Evolutionary conservation across 352 stramenopile genomes (phyloP).

Genomic region (Phytophthora europaea): DNA sequence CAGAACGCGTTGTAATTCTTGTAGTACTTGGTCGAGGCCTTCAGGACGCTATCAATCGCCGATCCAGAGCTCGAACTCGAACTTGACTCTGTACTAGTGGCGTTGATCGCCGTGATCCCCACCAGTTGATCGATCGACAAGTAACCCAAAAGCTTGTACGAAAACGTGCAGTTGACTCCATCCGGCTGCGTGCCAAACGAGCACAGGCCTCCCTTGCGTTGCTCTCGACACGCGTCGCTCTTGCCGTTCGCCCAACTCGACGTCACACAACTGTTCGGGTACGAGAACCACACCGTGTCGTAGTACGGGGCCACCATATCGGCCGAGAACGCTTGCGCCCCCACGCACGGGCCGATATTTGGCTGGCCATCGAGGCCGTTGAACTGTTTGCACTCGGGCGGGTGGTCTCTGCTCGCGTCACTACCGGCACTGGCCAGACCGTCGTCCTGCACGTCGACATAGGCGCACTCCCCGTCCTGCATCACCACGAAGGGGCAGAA

Average conservation of each 20-base stretch:
- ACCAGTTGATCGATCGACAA: constrained; percentile 75
- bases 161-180: constrained; percentile 64
- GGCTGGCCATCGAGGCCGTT: constrained; percentile 65
- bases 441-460: constrained; percentile 36
- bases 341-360: constrained; percentile 68
- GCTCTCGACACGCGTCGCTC: constrained; percentile 45
- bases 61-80: constrained; percentile 46
- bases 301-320: constrained; percentile 71
- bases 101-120: constrained; percentile 61
- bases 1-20: constrained; percentile 64
- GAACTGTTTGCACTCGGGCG: constrained; percentile 74
- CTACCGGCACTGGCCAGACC: constrained; percentile 30
- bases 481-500: constrained; percentile 81
- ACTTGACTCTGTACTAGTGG: constrained; percentile 18
- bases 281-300: constrained; percentile 83
- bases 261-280: constrained; percentile 70
- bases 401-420: constrained; percentile 23
- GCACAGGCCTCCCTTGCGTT: constrained; percentile 61
- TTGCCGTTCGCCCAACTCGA: constrained; percentile 61
- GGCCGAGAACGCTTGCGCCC: constrained; percentile 58
- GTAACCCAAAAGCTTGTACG: constrained; percentile 69
- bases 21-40: constrained; percentile 40
- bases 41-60: constrained; percentile 25
- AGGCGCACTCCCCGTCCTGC: constrained; percentile 61
- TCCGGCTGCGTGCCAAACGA: constrained; percentile 60